Base-by-base conservation (phyloP, 2,329 filamentous ascomycete species). In the Colletotrichum sp. region DNA sequence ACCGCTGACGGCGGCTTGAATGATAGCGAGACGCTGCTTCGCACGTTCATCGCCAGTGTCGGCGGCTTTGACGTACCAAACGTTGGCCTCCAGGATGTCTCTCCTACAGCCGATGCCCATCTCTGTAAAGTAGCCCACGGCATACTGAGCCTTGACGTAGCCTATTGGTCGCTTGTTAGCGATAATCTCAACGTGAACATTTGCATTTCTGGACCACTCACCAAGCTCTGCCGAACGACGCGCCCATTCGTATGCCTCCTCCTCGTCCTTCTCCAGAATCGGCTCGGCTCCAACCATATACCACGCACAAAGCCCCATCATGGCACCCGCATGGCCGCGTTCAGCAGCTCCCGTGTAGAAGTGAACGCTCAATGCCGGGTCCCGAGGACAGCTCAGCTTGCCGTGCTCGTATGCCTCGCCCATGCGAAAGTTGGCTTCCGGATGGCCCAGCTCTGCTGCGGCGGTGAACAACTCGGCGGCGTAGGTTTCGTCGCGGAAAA, bases 231-330 rank as follows among this genome's bases (percentile, higher is more conserved):
- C 96, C 70, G 97, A 95, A 81, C 93, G 93, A 80, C 92, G 93
- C 18, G 97, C 96, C 97, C 97, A 99, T 83, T 98, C 96, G 81
- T 97, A 98, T 12, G 97, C 97, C 84, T 99, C 97, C 79, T 94
- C 94, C 83, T 98, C 96, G 80, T 99, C 96, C 85, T 97, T 98
- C 76, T 98, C 96, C 26, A 99, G 87, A 16, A 98, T 92, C 0
- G 96, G 96, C 79, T 96, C 94, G 3, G 97, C 97, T 13, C 97
- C 97, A 55, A 98, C 94, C 90, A 98, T 94, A 84, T 98, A 99
- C 97, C 97, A 99, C 13, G 97, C 97, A 85, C 97, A 99, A 10
- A 99, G 89, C 6, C 96, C 96, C 96, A 99, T 98, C 96, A 98
- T 98, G 64, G 96, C 96, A 64, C 93, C 91, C 0, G 96, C 89